Evolutionary conservation across 2,329 filamentous ascomycete genomes (phyloP).

Genomic region (Berkeleyomyces basicola): DNA sequence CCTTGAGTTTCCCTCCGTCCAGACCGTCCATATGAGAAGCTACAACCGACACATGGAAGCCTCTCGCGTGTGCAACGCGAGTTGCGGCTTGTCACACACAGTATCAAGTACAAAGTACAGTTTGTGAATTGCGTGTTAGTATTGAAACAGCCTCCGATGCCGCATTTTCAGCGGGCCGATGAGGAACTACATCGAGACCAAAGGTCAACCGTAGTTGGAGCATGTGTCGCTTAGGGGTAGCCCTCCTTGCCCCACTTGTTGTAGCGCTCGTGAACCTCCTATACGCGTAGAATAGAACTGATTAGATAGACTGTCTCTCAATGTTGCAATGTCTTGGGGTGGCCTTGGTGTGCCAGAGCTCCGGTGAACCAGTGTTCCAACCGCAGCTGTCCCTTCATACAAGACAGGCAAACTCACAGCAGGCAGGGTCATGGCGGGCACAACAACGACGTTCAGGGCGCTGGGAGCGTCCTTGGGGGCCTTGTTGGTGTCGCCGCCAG

Average conservation of each 20-base stretch:
- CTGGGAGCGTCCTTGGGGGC: conserved; percentile 79
- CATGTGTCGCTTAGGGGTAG: conserved; percentile 37
- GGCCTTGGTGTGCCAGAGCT: too few relatives aligned
- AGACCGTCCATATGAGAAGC: neutral
- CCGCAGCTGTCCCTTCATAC: too few relatives aligned
- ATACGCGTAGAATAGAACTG: conserved; percentile 5
- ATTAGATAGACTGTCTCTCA: neutral
- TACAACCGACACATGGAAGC: neutral
- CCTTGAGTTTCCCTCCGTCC: neutral
- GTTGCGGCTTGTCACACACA: neutral
- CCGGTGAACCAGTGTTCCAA: too few relatives aligned
- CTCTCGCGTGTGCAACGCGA: neutral
- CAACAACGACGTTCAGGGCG: conserved; percentile 84
- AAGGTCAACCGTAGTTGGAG: neutral
- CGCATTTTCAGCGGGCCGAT: neutral
- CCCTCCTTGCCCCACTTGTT: conserved; percentile 99
- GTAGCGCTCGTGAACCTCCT: conserved; percentile 89
- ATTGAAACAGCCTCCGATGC: neutral
- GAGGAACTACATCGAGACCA: neutral
- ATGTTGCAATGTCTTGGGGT: too few relatives aligned
- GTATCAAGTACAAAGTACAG: neutral
- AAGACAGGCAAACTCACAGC: conserved; percentile 39
- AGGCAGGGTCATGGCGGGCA: conserved; percentile 85
- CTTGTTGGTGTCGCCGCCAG: conserved; percentile 62
- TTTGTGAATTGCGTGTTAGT: neutral